A percentile compares a stretch with the other conserved stretches of the same genome.
Conservation (phyloP, 1,139 yeast genomes). For the Candida tetrigidarum region DNA sequence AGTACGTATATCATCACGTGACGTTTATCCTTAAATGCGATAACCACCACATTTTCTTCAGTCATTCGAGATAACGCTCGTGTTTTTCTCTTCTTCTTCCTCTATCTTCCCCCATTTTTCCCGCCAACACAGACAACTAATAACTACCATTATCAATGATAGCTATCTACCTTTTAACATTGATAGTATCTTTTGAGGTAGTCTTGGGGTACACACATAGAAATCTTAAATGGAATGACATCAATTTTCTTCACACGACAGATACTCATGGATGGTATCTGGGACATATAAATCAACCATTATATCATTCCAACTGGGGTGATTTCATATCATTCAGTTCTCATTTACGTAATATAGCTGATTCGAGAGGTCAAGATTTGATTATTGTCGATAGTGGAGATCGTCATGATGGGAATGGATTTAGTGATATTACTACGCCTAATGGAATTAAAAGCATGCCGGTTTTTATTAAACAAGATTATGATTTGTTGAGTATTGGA, state of each 20-base stretch:
- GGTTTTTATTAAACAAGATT: conserved; percentile 67
- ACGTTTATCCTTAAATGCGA: neutral
- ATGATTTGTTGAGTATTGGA: conserved; percentile 84
- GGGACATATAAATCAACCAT: conserved; percentile 79
- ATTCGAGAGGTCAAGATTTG: conserved; percentile 57
- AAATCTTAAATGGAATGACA: conserved; percentile 62
- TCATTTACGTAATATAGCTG: conserved; percentile 52
- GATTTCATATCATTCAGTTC: conserved; percentile 75
- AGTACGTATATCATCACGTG: no score
- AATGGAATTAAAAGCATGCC: conserved; percentile 68
- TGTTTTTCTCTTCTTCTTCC: neutral
- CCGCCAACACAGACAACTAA: neutral
- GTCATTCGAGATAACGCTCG: no score
- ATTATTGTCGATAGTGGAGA: conserved; percentile 89
- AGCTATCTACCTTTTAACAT: neutral
- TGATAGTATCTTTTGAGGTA: neutral
- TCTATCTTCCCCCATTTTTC: neutral
- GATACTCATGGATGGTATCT: conserved; percentile 97
- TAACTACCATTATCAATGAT: neutral
- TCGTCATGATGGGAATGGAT: conserved; percentile 93
- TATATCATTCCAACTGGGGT: conserved; percentile 91
- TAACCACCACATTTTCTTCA: conserved; percentile 2
- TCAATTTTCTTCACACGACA: conserved; percentile 90
- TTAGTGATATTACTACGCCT: conserved; percentile 75
- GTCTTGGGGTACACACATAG: conserved; percentile 24